Base-by-base conservation (phyloP, 2,329 filamentous ascomycete species). In the Colletotrichum agaves region DNA sequence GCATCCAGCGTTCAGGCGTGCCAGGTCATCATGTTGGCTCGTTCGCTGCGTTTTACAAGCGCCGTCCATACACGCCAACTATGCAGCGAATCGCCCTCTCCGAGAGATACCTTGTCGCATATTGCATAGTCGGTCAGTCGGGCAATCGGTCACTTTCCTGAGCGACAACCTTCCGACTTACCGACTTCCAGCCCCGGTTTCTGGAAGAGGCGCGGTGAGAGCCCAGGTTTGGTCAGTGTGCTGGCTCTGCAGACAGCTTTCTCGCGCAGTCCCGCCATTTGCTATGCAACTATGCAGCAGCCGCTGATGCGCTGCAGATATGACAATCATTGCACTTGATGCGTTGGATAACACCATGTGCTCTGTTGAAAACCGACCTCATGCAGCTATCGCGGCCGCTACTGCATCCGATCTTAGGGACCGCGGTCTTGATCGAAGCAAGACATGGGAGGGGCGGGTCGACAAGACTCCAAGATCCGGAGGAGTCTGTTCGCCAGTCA, bases 81-180 rank as follows among this genome's bases (percentile, higher is more conserved):
- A 68, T 65, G 65, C 65, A 55, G 43, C 61, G 39, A 35, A 55
- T 68, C 61, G 65, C 61, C 17, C 23, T 55, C 27, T 55, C 65
- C 23, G 41, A 60, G 46, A 46, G 8, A 35, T 39, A 55, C 39
- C 17, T 60, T 55, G 41, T 53, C 60, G 61, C 65, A 68, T 65
- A 65, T 68, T 65, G 61, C 41, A 56, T 59, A 31, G 27, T 44
- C 47, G 41, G 53, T 10, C 10, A 58, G 52, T 67, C 60, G 60
- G 64, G 21, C 52, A 67, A 21, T 64, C 17, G 53, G 61, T 39
- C 47, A 60, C 47, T 46, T 39, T 55, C 53, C 23, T 47, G 27
- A 47, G 27, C 43, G 55, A 55, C 23, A 65, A 55, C n/a, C 39
- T 39, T 13, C 64, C 61, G 65, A 65, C 55, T 53, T 39, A 41